Evolutionary conservation across 163 green algal species (phyloP), one percentile per base, ranked within the genome.

Genomic region (Botryococcus braunii): DNA sequence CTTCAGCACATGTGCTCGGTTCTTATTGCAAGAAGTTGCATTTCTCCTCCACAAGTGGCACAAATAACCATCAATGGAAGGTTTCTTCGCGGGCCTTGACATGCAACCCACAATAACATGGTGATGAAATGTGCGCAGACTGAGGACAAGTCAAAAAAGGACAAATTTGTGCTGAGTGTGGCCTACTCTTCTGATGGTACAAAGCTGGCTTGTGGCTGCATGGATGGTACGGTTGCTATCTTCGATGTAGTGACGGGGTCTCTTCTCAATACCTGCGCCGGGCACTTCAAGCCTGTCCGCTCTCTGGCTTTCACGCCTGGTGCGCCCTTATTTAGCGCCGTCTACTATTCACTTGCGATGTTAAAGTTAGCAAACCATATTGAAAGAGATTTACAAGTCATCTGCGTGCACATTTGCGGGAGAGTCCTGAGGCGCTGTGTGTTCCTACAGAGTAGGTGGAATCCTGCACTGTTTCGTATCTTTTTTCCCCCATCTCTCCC

Each of bases 281-380:
- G 92, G 4, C 92, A 98, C 76, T 81, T 85, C 81, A 91, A 91
- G 79, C 88, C 92, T 7, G 87, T 98, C 52, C 79, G 92, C 5
- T 81, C 73, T 13, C 69, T 98, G 0, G 69, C 80, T 7, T 98
- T 96, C 77, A 92, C 87, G 4, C 83, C 86, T 78, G 86, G 87
- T 89, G 35, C 0, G 46, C 9, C 39, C 46, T n/a, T n/a, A n/a
- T n/a, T n/a, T n/a, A n/a, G n/a, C n/a, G n/a, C n/a, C n/a, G n/a
- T n/a, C n/a, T n/a, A n/a, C n/a, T n/a, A n/a, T n/a, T n/a, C n/a
- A n/a, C n/a, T n/a, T n/a, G n/a, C n/a, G n/a, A n/a, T n/a, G n/a
- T n/a, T n/a, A n/a, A n/a, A n/a, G n/a, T n/a, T n/a, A n/a, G n/a
- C n/a, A n/a, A n/a, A n/a, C n/a, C n/a, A n/a, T n/a, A n/a, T n/a